Evolutionary conservation across 1,284 basidiomycete species (phyloP).

Genomic region (Cutaneotrichosporon spelunceum): DNA sequence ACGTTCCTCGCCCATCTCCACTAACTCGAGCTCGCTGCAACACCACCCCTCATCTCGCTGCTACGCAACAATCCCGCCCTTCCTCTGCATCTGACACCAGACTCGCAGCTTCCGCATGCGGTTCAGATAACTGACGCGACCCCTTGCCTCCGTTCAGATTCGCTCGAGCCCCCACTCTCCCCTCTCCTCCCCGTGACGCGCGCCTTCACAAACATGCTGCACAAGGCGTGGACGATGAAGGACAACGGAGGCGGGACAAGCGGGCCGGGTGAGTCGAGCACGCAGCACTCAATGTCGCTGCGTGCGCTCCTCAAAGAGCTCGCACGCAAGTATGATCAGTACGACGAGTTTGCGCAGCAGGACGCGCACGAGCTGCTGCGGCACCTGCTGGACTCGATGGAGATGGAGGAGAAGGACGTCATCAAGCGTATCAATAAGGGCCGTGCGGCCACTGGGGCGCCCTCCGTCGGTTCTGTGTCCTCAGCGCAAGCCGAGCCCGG

Average conservation of each 20-base stretch:
- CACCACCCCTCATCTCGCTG: constrained; percentile 37
- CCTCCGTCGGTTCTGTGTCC: not conserved
- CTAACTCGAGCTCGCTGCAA: constrained; percentile 35
- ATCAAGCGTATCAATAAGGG: constrained; percentile 44
- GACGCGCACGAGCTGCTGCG: constrained; percentile 90
- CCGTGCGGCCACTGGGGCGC: not conserved
- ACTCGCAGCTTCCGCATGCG: constrained; percentile 31
- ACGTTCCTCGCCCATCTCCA: constrained; percentile 25
- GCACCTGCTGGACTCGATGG: constrained; percentile 84
- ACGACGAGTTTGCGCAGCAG: constrained; percentile 75
- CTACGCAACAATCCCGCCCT: constrained; percentile 31
- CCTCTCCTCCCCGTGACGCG: constrained; percentile 45
- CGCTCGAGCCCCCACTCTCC: constrained; percentile 46
- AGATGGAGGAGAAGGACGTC: constrained; percentile 91
- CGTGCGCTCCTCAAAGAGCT: constrained; percentile 65
- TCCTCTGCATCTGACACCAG: constrained; percentile 23
- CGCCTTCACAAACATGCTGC: constrained; percentile 42
- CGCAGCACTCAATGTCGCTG: constrained; percentile 35
- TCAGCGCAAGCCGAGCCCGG: not conserved
- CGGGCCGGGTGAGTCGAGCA: constrained; percentile 32
- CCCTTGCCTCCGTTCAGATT: constrained; percentile 42
- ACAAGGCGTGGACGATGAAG: constrained; percentile 48
- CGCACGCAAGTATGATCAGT: constrained; percentile 85
- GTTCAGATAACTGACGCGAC: constrained; percentile 32
- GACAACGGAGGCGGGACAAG: constrained; percentile 42